These are phyloP conservation scores for Claviceps sorghi DNA, from an alignment of 2,329 filamentous ascomycete species.

Conservation along the genomic window DNA sequence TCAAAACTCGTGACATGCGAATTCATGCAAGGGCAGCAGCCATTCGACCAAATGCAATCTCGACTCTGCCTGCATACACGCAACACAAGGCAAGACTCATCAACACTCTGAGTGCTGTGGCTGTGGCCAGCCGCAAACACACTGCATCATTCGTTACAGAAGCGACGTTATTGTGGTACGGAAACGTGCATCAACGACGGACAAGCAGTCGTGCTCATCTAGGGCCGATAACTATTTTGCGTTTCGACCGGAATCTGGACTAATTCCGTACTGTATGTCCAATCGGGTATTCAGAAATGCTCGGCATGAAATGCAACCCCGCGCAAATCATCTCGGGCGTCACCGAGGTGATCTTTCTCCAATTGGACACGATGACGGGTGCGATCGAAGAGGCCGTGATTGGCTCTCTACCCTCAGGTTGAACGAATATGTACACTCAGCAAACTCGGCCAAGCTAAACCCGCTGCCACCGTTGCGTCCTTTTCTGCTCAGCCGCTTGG, in stretches of 20 bases:
- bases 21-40: neutral
- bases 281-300: neutral
- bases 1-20: neutral
- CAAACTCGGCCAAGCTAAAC: too few species aligned
- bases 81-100: neutral
- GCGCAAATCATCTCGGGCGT: neutral
- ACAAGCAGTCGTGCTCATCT: neutral
- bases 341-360: neutral
- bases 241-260: neutral
- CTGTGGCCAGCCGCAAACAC: neutral
- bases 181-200: neutral
- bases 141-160: neutral
- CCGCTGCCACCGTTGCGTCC: too few species aligned
- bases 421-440: too few species aligned
- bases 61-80: too few species aligned
- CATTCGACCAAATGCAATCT: too few species aligned
- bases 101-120: neutral
- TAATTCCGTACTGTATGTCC: neutral
- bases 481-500: too few species aligned
- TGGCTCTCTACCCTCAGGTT: too few species aligned
- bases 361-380: neutral
- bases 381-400: too few species aligned
- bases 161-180: neutral
- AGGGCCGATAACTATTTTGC: neutral
- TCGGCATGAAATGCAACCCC: neutral